A percentile compares a stretch with the other conserved stretches of the same genome.
Conservation (phyloP, 2,329 filamentous ascomycete genomes). For the Penicillium aurantiogriseum region DNA sequence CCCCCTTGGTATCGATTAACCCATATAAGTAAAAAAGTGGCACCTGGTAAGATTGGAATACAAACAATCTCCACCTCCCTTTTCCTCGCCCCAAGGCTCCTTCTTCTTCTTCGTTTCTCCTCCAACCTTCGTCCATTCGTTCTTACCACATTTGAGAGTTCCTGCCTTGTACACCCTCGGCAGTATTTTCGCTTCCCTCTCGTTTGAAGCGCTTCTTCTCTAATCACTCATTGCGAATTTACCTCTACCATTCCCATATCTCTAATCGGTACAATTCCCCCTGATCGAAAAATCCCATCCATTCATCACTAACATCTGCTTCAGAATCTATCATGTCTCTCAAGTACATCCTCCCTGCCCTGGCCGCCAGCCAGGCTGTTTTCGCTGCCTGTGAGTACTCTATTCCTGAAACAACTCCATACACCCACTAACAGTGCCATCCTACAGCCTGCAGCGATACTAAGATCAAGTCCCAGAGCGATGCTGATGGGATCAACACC, state of each 20-base stretch:
- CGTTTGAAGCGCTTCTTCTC: conserved; percentile 19
- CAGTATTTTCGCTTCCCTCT: conserved; percentile 28
- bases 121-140: conserved; percentile 30
- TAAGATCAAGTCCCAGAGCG: conserved; percentile 58
- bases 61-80: conserved; percentile 31
- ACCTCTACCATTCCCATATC: conserved; percentile 25
- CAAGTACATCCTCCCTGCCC: conserved; percentile 56
- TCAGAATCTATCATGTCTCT: conserved; percentile 47
- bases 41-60: conserved; percentile 21
- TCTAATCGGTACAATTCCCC: conserved; percentile 25
- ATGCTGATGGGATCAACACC: conserved; percentile 60
- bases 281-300: not conserved
- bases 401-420: not conserved
- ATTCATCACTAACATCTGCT: conserved; percentile 9
- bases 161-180: not conserved
- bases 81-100: conserved; percentile 27
- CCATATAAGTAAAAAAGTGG: conserved; percentile 9
- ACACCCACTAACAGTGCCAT: not conserved
- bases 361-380: conserved; percentile 54
- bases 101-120: conserved; percentile 37
- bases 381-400: conserved; percentile 45
- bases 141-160: conserved; percentile 22
- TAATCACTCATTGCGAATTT: conserved; percentile 14
- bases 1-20: conserved; percentile 10
- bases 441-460: conserved; percentile 21